Conservation (phyloP, 352 stramenopile species). For the Globisporangium splendens region DNA sequence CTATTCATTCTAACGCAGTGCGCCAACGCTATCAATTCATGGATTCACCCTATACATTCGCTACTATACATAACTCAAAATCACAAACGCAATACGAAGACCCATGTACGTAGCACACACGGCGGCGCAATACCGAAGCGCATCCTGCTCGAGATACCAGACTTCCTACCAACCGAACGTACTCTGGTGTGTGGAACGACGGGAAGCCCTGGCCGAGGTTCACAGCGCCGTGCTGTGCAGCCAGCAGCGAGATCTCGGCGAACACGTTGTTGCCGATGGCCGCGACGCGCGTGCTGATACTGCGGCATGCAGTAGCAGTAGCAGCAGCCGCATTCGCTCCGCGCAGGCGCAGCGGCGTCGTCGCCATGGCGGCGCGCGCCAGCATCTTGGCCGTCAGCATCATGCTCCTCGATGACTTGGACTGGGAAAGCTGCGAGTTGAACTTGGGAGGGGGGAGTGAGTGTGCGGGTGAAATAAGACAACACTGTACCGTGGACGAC, state of each 20-base stretch:
- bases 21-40: not conserved
- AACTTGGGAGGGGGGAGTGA: not conserved
- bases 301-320: not conserved
- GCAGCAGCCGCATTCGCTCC: not conserved
- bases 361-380: no score
- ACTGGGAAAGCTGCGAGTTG: not conserved
- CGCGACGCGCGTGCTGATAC: constrained; percentile 59
- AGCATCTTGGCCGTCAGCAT: not conserved
- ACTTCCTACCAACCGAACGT: constrained; percentile 1
- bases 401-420: no score
- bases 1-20: not conserved
- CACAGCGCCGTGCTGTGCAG: constrained; percentile 73
- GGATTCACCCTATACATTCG: no score
- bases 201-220: constrained; percentile 98
- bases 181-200: constrained; percentile 89
- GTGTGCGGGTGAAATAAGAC: no score
- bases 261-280: constrained; percentile 81
- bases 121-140: not conserved
- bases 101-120: not conserved
- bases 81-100: not conserved
- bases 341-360: no score
- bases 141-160: no score
- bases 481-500: not conserved
- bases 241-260: constrained; percentile 85
- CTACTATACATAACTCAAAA: no score